phyloP scores from a whole-genome alignment of 139 green algal species.

The Yamagishiella unicocca region DNA sequence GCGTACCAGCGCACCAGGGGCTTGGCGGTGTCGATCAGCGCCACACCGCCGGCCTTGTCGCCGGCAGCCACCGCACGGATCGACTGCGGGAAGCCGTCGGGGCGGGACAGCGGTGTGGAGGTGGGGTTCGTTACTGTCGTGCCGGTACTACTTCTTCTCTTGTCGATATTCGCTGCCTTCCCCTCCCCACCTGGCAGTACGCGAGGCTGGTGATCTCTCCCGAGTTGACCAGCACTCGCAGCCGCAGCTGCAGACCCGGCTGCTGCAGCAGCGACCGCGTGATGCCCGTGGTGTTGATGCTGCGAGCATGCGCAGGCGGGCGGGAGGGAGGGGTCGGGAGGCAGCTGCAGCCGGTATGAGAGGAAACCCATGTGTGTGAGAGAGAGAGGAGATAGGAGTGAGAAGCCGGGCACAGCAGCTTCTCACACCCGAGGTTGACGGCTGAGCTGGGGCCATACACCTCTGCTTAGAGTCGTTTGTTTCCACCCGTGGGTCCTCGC shows the following conservation, averaged over 20 bases:
- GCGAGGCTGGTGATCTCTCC: constrained; percentile 46
- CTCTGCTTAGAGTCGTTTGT: too few relatives aligned
- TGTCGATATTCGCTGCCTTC: too few relatives aligned
- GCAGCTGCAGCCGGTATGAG: too few relatives aligned
- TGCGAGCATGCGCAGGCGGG: not conserved
- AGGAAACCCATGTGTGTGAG: too few relatives aligned
- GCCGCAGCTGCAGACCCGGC: constrained; percentile 58
- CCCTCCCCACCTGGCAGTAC: constrained; percentile 51
- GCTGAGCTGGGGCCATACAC: too few relatives aligned
- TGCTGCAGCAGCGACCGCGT: constrained; percentile 33
- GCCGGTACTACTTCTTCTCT: too few relatives aligned
- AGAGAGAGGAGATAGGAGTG: too few relatives aligned
- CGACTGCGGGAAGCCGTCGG: not conserved
- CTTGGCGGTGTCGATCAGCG: constrained; percentile 47
- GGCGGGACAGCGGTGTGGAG: not conserved
- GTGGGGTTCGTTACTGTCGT: too few relatives aligned
- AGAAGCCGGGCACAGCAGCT: too few relatives aligned
- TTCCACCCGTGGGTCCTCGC: too few relatives aligned
- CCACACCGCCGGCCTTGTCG: constrained; percentile 44
- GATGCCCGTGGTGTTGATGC: not conserved
- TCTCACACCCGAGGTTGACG: too few relatives aligned
- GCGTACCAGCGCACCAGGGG: constrained; percentile 49
- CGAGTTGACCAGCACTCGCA: constrained; percentile 48
- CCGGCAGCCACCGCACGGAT: constrained; percentile 29
- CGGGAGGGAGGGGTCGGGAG: not conserved